Conservation (phyloP, 768 basidiomycete species). For the Russula sp. region DNA sequence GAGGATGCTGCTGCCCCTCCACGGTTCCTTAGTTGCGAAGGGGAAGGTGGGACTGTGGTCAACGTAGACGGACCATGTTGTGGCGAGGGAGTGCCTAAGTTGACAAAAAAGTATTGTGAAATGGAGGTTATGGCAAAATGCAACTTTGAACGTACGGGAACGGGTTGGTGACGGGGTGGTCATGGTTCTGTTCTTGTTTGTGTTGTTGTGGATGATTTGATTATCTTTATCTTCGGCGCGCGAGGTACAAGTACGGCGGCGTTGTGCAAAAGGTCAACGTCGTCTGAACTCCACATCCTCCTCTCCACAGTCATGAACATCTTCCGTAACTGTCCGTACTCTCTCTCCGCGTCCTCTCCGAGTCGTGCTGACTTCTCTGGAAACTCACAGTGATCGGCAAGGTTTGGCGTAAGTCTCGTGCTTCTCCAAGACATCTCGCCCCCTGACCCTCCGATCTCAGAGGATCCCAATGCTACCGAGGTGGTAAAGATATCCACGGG, state of each 20-base stretch:
- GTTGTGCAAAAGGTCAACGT: slow-evolving; percentile 16
- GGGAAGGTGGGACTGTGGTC: neutral
- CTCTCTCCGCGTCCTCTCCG: slow-evolving; percentile 10
- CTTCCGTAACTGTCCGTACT: slow-evolving; percentile 66
- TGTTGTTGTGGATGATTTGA: slow-evolving; percentile 1
- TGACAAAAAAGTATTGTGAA: neutral
- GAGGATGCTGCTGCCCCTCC: neutral
- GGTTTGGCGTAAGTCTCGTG: slow-evolving; percentile 79
- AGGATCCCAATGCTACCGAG: slow-evolving; percentile 91
- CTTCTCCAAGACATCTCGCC: slow-evolving; percentile 1
- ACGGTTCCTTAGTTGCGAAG: slow-evolving; percentile 7
- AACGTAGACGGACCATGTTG: neutral
- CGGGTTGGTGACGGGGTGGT: slow-evolving; percentile 1
- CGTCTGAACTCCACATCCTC: slow-evolving; percentile 12
- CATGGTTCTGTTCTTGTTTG: neutral
- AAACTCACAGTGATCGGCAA: slow-evolving; percentile 57
- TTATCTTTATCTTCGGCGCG: no score
- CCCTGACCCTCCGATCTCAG: slow-evolving; percentile 37
- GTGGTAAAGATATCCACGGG: slow-evolving; percentile 92
- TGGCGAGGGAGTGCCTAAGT: neutral
- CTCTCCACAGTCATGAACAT: slow-evolving; percentile 59
- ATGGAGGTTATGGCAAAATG: neutral
- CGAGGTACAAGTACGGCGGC: neutral
- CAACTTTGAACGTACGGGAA: neutral
- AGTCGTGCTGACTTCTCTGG: slow-evolving; percentile 23